Conservation (phyloP, 306 rosid species). For the Lablab purpureus region DNA sequence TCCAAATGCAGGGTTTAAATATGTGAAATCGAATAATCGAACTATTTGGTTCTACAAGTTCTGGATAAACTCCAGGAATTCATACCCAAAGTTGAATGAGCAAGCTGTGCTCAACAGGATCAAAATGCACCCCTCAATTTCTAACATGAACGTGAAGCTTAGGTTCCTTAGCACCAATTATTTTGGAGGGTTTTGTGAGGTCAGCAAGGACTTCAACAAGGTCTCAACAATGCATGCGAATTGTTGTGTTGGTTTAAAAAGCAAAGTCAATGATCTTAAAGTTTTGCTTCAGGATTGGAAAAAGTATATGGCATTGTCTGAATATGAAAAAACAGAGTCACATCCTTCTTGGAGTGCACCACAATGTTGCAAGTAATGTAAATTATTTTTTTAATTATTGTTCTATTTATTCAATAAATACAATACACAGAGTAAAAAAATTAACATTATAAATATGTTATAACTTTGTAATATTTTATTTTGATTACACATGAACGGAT, state of each 20-base stretch:
- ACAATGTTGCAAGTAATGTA: slow-evolving; percentile 64
- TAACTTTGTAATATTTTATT: no score
- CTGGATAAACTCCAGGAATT: slow-evolving; percentile 63
- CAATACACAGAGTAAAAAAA: no score
- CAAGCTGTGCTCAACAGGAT: slow-evolving; percentile 78
- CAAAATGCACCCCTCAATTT: slow-evolving; percentile 53
- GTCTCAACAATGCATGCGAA: slow-evolving; percentile 90
- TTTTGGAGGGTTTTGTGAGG: slow-evolving; percentile 82
- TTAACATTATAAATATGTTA: no score
- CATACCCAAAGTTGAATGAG: slow-evolving; percentile 58
- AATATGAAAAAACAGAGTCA: slow-evolving; percentile 4
- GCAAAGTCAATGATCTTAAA: slow-evolving; percentile 72
- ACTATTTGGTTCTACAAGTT: slow-evolving; percentile 71
- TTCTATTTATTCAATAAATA: background rate
- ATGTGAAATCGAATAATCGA: slow-evolving; percentile 61
- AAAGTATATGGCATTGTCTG: slow-evolving; percentile 48
- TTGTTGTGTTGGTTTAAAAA: slow-evolving; percentile 78
- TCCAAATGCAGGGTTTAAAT: slow-evolving; percentile 80
- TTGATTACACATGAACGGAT: no score
- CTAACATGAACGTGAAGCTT: slow-evolving; percentile 49
- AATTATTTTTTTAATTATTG: background rate
- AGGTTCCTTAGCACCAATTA: slow-evolving; percentile 70
- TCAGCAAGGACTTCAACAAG: slow-evolving; percentile 53
- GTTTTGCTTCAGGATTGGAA: slow-evolving; percentile 79
- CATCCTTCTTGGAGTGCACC: slow-evolving; percentile 67